Percentiles rank a stretch among this genome's conserved stretches.
phyloP scores from a whole-genome alignment of 305 asterid genomes.

The Striga hermonthica region DNA sequence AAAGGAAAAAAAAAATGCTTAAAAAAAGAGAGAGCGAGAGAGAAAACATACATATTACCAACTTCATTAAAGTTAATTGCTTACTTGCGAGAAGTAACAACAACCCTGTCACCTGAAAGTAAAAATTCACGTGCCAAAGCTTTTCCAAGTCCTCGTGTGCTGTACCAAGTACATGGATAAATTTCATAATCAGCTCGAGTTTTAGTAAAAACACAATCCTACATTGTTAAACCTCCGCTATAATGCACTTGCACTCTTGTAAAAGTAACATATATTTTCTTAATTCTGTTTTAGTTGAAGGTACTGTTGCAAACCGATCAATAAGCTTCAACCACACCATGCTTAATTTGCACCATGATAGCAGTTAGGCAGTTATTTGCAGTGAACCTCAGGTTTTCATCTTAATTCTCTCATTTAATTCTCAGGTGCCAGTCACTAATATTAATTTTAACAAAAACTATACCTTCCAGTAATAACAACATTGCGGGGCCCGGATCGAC shows the following conservation, averaged over 20 bases:
- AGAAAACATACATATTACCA: slow-evolving; percentile 19
- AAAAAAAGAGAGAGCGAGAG: slow-evolving; percentile 7
- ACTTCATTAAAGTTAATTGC: slow-evolving; percentile 21
- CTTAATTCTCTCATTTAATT: background rate
- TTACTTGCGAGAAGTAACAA: slow-evolving; percentile 86
- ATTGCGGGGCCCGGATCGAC: slow-evolving; percentile 92
- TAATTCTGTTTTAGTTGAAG: slow-evolving; percentile 3
- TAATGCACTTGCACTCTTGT: background rate
- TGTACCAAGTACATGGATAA: slow-evolving; percentile 43
- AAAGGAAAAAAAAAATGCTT: slow-evolving; percentile 28
- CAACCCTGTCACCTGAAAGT: slow-evolving; percentile 90
- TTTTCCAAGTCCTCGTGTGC: slow-evolving; percentile 94
- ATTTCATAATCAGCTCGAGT: background rate
- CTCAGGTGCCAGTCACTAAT: background rate
- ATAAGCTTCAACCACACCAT: slow-evolving; percentile 7
- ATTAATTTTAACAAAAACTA: background rate
- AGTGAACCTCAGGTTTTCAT: background rate
- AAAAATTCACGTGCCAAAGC: slow-evolving; percentile 91
- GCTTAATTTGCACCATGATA: background rate
- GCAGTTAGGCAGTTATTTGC: background rate
- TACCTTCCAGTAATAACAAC: slow-evolving; percentile 97
- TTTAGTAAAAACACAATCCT: slow-evolving; percentile 14
- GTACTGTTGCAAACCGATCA: slow-evolving; percentile 9
- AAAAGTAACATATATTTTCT: background rate
- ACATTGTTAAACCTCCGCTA: too few relatives aligned